A percentile compares a stretch with the other conserved stretches of the same genome.
These are phyloP conservation scores for Hypsizygus marmoreus DNA, from an alignment of 768 basidiomycete genomes.

Conservation along the genomic window DNA sequence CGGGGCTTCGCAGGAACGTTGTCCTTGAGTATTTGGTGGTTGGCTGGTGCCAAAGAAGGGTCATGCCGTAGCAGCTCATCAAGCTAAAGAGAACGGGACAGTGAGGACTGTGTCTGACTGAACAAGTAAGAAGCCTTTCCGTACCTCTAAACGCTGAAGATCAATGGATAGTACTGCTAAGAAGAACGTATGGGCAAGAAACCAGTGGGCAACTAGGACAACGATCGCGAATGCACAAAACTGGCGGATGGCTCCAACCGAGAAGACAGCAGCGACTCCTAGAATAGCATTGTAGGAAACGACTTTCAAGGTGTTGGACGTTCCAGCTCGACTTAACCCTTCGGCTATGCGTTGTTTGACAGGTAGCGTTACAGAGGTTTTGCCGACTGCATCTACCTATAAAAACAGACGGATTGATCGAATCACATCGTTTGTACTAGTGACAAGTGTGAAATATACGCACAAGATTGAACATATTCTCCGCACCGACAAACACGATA, in stretches of 20 bases:
- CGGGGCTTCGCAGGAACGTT: constrained; percentile 38
- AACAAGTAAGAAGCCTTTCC: no score
- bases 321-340: constrained; percentile 87
- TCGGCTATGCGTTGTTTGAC: constrained; percentile 92
- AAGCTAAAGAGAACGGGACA: constrained; percentile 46
- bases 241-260: constrained; percentile 82
- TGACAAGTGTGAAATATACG: constrained; percentile 23
- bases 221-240: constrained; percentile 94
- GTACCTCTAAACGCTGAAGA: constrained; percentile 86
- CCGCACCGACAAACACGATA: constrained; percentile 92
- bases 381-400: constrained; percentile 82
- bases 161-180: constrained; percentile 94
- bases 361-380: constrained; percentile 81
- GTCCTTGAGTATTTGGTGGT: constrained; percentile 30
- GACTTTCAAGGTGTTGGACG: constrained; percentile 90
- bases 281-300: constrained; percentile 83
- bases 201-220: constrained; percentile 96
- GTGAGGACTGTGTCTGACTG: constrained; percentile 4
- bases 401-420: constrained; percentile 23
- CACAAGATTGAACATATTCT: constrained; percentile 96
- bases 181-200: constrained; percentile 95
- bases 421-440: no score
- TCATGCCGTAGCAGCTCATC: constrained; percentile 85
- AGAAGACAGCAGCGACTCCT: constrained; percentile 71
- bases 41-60: constrained; percentile 45